Percentiles rank a stretch among this genome's conserved stretches.
Evolutionary conservation across 495 filamentous ascomycete genomes (phyloP).

Genomic region (Geoglossum glabrum): DNA sequence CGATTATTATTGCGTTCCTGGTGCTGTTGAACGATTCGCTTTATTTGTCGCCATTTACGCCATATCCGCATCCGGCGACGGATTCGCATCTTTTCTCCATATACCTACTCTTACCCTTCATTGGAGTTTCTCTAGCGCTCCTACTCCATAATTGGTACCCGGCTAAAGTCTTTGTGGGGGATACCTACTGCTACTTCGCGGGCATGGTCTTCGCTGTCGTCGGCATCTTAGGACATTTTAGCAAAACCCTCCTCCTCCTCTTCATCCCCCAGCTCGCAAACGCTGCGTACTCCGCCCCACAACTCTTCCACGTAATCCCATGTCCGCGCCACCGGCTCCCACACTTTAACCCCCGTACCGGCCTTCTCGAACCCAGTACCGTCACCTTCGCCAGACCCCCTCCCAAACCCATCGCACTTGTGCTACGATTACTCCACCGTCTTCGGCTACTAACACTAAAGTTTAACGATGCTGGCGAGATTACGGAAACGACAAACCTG

Average conservation of each 20-base stretch:
- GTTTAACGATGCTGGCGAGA: constrained; percentile 41
- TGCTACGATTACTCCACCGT: constrained; percentile 40
- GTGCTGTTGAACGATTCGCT: constrained; percentile 67
- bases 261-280: constrained; percentile 94
- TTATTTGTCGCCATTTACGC: constrained; percentile 45
- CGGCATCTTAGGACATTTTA: constrained; percentile 90
- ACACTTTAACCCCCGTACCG: constrained; percentile 64
- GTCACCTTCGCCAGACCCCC: constrained; percentile 58
- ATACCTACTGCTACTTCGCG: constrained; percentile 98
- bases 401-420: constrained; percentile 38
- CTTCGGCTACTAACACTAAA: constrained; percentile 44
- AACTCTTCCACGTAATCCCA: constrained; percentile 72
- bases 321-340: constrained; percentile 87
- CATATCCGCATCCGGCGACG: constrained; percentile 77
- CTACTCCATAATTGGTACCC: constrained; percentile 92
- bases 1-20: constrained; percentile 69
- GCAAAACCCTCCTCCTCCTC: constrained; percentile 81
- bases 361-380: constrained; percentile 63
- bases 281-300: constrained; percentile 79
- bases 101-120: constrained; percentile 82
- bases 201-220: constrained; percentile 98
- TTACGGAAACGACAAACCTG: constrained; percentile 71
- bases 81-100: constrained; percentile 92
- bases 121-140: constrained; percentile 77
- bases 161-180: constrained; percentile 83